Evolutionary conservation across 164 flowering plant species (phyloP), one percentile per base, ranked within the genome.

Genomic region (Umbellularia californica): DNA sequence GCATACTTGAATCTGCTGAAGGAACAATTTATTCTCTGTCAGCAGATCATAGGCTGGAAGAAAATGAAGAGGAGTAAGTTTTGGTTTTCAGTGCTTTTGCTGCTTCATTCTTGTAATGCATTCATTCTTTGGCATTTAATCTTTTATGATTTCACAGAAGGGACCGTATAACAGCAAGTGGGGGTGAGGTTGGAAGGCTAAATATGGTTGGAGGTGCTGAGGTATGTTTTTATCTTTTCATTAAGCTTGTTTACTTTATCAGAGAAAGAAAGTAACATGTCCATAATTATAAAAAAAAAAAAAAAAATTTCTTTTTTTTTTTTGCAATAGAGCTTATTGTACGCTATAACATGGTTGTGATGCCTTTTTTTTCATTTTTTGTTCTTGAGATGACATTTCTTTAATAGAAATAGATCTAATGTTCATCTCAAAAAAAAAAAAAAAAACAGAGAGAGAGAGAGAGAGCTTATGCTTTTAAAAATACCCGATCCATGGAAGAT

Each of bases 131-230:
- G 64, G 50, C 25, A 2, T 65, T 74, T 58, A 70, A 63, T 68
- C 62, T 77, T 55, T 33, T 35, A 65, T 79, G 20, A 20, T 65
- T 68, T 71, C 71, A 78, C 83, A 95, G 99, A 92, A 83, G 92
- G 85, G 85, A 85, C 5, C 92, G 99, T 23, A 81, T 95, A 66
- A 90, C 92, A 28, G 89, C 97, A 58, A 87, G 99, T 86, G 99
- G 99, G 60, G 99, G 97, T 77, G 99, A 95, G 82, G 99, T 95
- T 74, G 98, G 99, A 66, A 92, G 98, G 73, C 89, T 93, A 41
- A 93, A 93, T 79, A 83, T 91, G 33, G 96, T 90, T 74, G 93
- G 96, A 81, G 99, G 99, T 73, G 87, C 99, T 72, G 95, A 88
- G 93, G 99, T 95, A 85, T n/a, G 68, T 63, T 33, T 23, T 47